Base-by-base conservation (phyloP, 495 filamentous ascomycete genomes). In the Aspergillus avenaceus region DNA sequence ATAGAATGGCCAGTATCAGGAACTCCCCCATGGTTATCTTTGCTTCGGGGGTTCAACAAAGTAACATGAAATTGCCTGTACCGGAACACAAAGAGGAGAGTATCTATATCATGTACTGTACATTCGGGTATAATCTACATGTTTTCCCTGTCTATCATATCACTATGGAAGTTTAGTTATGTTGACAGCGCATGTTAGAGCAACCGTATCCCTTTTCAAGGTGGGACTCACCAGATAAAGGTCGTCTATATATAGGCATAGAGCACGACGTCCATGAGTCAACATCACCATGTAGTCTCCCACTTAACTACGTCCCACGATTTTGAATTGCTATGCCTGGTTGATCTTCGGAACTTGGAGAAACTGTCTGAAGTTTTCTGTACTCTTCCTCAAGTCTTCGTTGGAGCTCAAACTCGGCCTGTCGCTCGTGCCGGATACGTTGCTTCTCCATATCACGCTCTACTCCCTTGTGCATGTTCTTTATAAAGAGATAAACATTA, bases 361-460 rank as follows among this genome's bases (percentile, higher is more conserved):
- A 64, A 38, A 89, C 85, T 4, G 64, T 79, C 70, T 98, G 92
- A 18, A 90, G 77, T 70, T 91, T 95, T 62, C 84, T 81, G 66
- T 96, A 97, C 70, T 97, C 88, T 59, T 88, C 79, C 68, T 97
- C 90, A 36, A 99, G 71, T 18, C 72, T 76, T 53, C 78, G 81
- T 68, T 99, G 93, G 81, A 92, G 81, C 50, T 96, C 90, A 59
- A 97, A 99, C 53, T 99, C 95, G 47, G 87, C 81, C 66, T 91
- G 86, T 19, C 95, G 84, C 65, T 95, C 87, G 55, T 80, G 78
- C 72, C 96, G 96, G 42, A 97, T 61, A 26, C 85, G 82, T 61
- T 96, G 91, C 65, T 95, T 92, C 60, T 97, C 91, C 74, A 96
- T 87, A 58, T 97, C 95, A 36, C 91, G 87, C 57, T 97, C 74